These are phyloP conservation scores for Saccharomyces jurei DNA, from an alignment of 805 yeast species.

Conservation along the genomic window DNA sequence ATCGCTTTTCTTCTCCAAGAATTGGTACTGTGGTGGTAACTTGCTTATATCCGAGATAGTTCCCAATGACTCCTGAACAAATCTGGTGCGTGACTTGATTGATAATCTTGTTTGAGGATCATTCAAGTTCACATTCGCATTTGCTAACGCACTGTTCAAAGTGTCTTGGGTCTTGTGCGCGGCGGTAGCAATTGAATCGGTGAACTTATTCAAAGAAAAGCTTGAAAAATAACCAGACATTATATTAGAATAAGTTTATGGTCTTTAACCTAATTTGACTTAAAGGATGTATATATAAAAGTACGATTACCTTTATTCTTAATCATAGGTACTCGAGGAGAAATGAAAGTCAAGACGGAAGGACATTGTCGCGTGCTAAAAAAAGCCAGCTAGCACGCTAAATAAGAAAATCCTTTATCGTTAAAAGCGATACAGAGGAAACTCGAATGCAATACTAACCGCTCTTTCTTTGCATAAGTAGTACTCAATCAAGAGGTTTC, in stretches of 20 bases:
- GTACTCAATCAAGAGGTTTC: not conserved
- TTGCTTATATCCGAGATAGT: conserved; percentile 55
- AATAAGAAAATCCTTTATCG: not conserved
- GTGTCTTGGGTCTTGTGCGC: conserved; percentile 29
- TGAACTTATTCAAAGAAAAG: conserved; percentile 25
- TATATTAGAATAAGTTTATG: not conserved
- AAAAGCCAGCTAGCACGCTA: not conserved
- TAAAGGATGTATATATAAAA: not conserved
- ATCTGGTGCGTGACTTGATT: conserved; percentile 24
- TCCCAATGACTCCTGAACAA: conserved; percentile 53
- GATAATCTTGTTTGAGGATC: conserved; percentile 28
- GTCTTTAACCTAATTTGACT: not conserved
- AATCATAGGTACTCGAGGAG: not conserved
- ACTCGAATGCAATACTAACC: not conserved
- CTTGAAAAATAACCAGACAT: conserved; percentile 6
- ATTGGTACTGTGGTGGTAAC: conserved; percentile 64
- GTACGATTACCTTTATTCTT: not conserved
- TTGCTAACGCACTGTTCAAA: conserved; percentile 20
- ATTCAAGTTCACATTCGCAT: conserved; percentile 16
- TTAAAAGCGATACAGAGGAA: not conserved
- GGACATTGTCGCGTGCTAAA: not conserved
- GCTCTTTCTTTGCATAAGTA: not conserved
- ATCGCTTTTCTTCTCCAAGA: conserved; percentile 61
- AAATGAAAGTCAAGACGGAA: not conserved
- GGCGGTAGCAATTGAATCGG: conserved; percentile 24